Percentiles rank a stretch among this genome's conserved stretches.
phyloP scores from a whole-genome alignment of 2,329 filamentous ascomycete species.

The Amesomyces nigricolor region DNA sequence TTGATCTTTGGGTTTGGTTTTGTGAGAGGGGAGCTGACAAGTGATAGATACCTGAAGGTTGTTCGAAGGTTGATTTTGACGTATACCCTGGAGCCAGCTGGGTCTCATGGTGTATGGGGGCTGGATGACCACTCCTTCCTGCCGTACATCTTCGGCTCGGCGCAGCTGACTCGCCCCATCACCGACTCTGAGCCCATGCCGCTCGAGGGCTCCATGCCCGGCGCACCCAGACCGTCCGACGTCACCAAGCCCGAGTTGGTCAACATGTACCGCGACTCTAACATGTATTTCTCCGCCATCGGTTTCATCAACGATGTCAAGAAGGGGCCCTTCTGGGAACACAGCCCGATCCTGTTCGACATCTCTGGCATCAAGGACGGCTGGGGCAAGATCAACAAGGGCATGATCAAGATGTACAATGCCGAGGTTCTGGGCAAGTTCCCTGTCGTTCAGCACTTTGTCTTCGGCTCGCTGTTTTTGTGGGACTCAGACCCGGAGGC shows the following conservation, averaged over 20 bases:
- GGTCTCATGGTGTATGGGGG: slow-evolving; percentile 96
- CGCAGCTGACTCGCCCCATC: slow-evolving; percentile 78
- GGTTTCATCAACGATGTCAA: slow-evolving; percentile 98
- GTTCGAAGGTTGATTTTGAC: slow-evolving; percentile 78
- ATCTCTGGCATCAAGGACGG: slow-evolving; percentile 85
- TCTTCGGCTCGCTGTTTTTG: slow-evolving; percentile 72
- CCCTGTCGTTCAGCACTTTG: slow-evolving; percentile 96
- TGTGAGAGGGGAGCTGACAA: slow-evolving; percentile 10
- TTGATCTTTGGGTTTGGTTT: background rate
- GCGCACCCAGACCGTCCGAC: slow-evolving; percentile 65
- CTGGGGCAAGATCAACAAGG: slow-evolving; percentile 99
- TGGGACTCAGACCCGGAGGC: slow-evolving; percentile 67
- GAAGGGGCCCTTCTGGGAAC: slow-evolving; percentile 92
- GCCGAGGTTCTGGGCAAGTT: slow-evolving; percentile 95
- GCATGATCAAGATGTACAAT: slow-evolving; percentile 99
- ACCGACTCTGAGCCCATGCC: slow-evolving; percentile 56
- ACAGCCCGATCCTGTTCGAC: slow-evolving; percentile 90
- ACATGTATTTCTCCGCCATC: slow-evolving; percentile 92
- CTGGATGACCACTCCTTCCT: slow-evolving; percentile 95
- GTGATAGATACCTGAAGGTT: slow-evolving; percentile 65
- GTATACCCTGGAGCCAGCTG: slow-evolving; percentile 91
- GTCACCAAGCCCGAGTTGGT: slow-evolving; percentile 62
- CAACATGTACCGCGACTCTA: slow-evolving; percentile 57
- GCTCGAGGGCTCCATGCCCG: slow-evolving; percentile 68
- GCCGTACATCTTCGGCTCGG: slow-evolving; percentile 91